A percentile compares a stretch with the other conserved stretches of the same genome.
Conservation (phyloP, 1,284 basidiomycete species). For the Naganishia sp. region DNA sequence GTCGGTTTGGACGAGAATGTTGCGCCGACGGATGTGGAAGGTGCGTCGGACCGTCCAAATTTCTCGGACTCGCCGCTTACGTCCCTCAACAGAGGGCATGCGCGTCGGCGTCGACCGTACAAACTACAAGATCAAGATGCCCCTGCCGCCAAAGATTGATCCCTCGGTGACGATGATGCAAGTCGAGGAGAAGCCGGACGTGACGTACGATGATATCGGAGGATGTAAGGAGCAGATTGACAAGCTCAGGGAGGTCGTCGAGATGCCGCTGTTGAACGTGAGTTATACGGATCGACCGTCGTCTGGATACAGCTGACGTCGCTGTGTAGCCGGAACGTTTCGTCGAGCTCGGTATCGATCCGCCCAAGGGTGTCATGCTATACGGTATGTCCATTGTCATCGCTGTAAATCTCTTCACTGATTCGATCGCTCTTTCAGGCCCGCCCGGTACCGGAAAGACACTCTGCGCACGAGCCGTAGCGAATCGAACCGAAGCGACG, state of each 20-base stretch:
- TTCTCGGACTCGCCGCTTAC: neutral
- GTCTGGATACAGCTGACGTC: neutral
- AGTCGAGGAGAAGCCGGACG: slow-evolving; percentile 95
- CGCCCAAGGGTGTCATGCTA: slow-evolving; percentile 95
- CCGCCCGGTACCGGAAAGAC: slow-evolving; percentile 99
- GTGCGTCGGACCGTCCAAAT: neutral
- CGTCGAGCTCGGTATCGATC: slow-evolving; percentile 97
- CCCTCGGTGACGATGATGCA: slow-evolving; percentile 99
- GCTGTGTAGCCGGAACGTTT: slow-evolving; percentile 86
- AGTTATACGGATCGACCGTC: slow-evolving; percentile 43
- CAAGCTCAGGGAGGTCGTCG: slow-evolving; percentile 97
- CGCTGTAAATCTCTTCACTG: neutral
- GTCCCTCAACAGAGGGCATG: slow-evolving; percentile 77
- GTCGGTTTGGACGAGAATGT: slow-evolving; percentile 95
- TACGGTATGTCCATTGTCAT: slow-evolving; percentile 59
- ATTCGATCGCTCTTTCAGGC: slow-evolving; percentile 41
- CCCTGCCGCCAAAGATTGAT: slow-evolving; percentile 99
- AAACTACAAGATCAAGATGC: slow-evolving; percentile 99
- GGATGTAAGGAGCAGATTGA: slow-evolving; percentile 99
- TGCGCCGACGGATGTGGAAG: slow-evolving; percentile 94
- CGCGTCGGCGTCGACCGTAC: slow-evolving; percentile 91
- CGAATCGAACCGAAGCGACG: slow-evolving; percentile 97
- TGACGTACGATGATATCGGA: slow-evolving; percentile 95
- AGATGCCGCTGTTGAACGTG: slow-evolving; percentile 91
- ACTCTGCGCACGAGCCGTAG: slow-evolving; percentile 95